Evolutionary conservation across 2,329 filamentous ascomycete species (phyloP).

Genomic region (Alternaria metachromatica): DNA sequence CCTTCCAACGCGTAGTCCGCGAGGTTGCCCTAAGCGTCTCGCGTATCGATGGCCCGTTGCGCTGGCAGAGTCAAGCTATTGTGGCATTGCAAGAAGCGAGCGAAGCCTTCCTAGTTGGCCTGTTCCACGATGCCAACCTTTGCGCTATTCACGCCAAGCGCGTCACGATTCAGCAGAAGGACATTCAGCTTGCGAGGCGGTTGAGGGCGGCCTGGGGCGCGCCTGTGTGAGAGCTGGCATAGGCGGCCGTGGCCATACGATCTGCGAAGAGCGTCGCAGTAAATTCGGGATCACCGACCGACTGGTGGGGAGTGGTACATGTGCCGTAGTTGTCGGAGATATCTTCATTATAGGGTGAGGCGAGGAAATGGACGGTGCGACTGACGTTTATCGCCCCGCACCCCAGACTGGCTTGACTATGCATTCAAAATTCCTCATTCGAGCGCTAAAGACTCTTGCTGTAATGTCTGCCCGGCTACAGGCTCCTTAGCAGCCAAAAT

Average conservation of each 20-base stretch:
- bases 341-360: neutral
- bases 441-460: neutral
- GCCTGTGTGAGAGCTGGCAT: constrained; percentile 29
- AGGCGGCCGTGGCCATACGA: neutral
- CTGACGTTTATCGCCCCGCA: neutral
- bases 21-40: constrained; percentile 77
- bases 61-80: constrained; percentile 97
- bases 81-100: constrained; percentile 97
- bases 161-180: constrained; percentile 97
- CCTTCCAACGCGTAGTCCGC: constrained; percentile 82
- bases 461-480: neutral
- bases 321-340: neutral
- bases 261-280: neutral
- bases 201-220: constrained; percentile 76
- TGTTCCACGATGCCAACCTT: constrained; percentile 98
- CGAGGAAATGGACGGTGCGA: neutral
- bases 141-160: constrained; percentile 99
- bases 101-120: constrained; percentile 96
- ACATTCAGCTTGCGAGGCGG: constrained; percentile 94
- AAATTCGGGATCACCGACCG: neutral
- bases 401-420: neutral
- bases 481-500: neutral
- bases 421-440: neutral
- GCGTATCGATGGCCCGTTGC: constrained; percentile 68
- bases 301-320: neutral